Conservation (phyloP, 2,329 filamentous ascomycete species). For the Knufia petricola region DNA sequence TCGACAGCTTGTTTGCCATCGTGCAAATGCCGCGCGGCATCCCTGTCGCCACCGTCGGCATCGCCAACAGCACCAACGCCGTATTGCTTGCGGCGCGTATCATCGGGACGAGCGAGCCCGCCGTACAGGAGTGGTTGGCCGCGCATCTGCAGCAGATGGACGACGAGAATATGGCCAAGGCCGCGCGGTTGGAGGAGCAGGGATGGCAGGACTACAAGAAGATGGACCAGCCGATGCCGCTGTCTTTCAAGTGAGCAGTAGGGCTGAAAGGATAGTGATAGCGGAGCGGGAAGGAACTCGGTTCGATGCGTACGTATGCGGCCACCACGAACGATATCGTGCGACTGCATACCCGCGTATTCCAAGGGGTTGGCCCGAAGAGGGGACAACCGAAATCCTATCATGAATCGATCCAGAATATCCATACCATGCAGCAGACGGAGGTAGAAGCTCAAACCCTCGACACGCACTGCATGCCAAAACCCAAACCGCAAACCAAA, state of each 20-base stretch:
- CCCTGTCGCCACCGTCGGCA: slow-evolving; percentile 60
- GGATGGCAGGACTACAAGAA: slow-evolving; percentile 24
- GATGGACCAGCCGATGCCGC: slow-evolving; percentile 14
- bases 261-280: too few species aligned
- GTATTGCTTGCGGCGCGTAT: slow-evolving; percentile 57
- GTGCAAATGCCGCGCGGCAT: slow-evolving; percentile 63
- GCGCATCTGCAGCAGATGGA: slow-evolving; percentile 22
- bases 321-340: too few species aligned
- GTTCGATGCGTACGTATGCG: too few species aligned
- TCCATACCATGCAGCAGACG: too few species aligned
- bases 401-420: too few species aligned
- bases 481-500: too few species aligned
- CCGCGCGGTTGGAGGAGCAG: slow-evolving; percentile 17
- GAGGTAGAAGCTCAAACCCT: too few species aligned
- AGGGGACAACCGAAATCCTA: too few species aligned
- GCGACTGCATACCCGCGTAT: too few species aligned
- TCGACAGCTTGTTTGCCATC: slow-evolving; percentile 56
- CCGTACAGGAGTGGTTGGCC: slow-evolving; percentile 18
- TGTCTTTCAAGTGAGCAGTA: slow-evolving; percentile 9
- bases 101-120: slow-evolving; percentile 35
- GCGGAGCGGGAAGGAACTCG: too few species aligned
- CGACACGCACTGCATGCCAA: too few species aligned
- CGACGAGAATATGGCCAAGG: slow-evolving; percentile 23
- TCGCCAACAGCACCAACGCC: slow-evolving; percentile 65
- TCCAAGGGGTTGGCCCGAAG: too few species aligned